Evolutionary conservation across 495 filamentous ascomycete species (phyloP).

Genomic region (Bryoglossum gracile): DNA sequence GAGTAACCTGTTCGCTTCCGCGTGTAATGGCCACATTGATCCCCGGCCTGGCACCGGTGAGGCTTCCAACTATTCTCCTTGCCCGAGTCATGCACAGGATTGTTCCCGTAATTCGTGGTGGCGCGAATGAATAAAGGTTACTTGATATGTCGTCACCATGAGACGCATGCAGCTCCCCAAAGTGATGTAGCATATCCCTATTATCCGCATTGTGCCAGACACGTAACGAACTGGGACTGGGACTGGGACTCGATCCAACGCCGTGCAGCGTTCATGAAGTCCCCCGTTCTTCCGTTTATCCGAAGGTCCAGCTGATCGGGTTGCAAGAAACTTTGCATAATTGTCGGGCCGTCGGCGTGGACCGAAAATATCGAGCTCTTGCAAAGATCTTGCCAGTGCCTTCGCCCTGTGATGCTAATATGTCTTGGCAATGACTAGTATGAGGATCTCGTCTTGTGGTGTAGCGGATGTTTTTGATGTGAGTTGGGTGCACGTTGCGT

Average conservation of each 20-base stretch:
- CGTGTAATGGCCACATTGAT: neutral
- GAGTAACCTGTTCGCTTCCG: neutral
- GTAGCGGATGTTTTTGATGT: too few relatives aligned
- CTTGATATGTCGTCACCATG: neutral
- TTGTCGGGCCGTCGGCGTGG: conserved; percentile 2
- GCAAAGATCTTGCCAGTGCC: too few relatives aligned
- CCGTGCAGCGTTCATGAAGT: conserved; percentile 3
- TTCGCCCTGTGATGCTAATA: too few relatives aligned
- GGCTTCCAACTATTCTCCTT: neutral
- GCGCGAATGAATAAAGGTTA: neutral
- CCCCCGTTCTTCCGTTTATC: conserved; percentile 2
- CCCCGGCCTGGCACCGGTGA: neutral
- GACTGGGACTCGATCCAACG: conserved; percentile 3
- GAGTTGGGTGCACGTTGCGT: too few relatives aligned
- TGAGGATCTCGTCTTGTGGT: too few relatives aligned
- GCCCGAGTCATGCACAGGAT: conserved; percentile 3
- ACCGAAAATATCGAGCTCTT: conserved; percentile 15
- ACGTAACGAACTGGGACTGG: conserved; percentile 1
- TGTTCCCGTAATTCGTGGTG: neutral
- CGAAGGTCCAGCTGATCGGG: neutral
- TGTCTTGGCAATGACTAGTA: too few relatives aligned
- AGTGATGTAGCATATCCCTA: neutral
- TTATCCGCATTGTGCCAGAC: neutral
- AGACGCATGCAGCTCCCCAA: neutral
- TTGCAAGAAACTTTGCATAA: conserved; percentile 7